phyloP scores from a whole-genome alignment of 2,329 filamentous ascomycete genomes.

The Knufia fluminis region DNA sequence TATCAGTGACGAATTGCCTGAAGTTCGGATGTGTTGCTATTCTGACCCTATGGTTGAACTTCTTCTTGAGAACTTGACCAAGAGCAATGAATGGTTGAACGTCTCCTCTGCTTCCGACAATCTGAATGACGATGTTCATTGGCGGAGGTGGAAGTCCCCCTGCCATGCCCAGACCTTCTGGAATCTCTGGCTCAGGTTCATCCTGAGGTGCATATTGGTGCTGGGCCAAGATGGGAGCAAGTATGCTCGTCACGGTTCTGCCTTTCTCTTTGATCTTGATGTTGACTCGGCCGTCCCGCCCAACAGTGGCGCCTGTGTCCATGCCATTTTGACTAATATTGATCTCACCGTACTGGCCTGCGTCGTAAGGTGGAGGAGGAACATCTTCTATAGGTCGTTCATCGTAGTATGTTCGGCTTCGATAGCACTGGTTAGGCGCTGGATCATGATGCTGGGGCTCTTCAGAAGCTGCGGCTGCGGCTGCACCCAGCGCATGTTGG shows the following conservation, averaged over 20 bases:
- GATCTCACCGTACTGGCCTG: conserved; percentile 48
- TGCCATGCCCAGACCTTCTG: conserved; percentile 60
- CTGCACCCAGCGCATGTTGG: conserved; percentile 5
- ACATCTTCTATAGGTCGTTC: conserved; percentile 18
- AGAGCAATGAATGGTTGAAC: conserved; percentile 68
- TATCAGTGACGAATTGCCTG: conserved; percentile 57
- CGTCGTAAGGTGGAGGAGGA: conserved; percentile 23
- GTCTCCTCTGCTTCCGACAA: conserved; percentile 65
- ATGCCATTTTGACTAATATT: conserved; percentile 55
- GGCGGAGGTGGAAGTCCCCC: conserved; percentile 49
- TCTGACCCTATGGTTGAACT: conserved; percentile 61
- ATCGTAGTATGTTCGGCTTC: not conserved
- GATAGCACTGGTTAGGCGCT: conserved; percentile 1
- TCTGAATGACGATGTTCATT: conserved; percentile 65
- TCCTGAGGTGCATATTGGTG: conserved; percentile 37
- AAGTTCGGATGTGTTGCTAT: conserved; percentile 66
- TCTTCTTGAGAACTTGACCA: conserved; percentile 54
- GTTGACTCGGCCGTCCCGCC: conserved; percentile 68
- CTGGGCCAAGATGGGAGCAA: conserved; percentile 48
- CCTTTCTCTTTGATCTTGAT: conserved; percentile 70
- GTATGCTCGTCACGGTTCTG: conserved; percentile 54
- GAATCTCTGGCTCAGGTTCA: conserved; percentile 53
- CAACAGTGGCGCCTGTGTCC: conserved; percentile 52
- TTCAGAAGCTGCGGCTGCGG: conserved; percentile 3
- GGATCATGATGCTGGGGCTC: not conserved